Percentiles rank a stretch among this genome's conserved stretches.
Conservation (phyloP, 495 filamentous ascomycete genomes). For the Penicillium goetzii region DNA sequence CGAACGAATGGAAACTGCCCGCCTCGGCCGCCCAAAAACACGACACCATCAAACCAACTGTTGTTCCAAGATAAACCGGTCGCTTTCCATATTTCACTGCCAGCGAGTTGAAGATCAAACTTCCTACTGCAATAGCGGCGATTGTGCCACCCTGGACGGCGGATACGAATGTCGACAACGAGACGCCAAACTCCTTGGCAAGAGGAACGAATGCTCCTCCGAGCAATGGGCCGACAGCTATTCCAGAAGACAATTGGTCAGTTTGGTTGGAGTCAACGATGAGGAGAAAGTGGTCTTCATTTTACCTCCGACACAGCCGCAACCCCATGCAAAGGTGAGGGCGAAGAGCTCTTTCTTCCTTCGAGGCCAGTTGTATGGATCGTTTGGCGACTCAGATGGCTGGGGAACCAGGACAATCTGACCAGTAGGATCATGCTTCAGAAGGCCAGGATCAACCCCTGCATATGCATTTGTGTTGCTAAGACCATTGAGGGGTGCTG, state of each 20-base stretch:
- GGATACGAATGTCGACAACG: conserved; percentile 39
- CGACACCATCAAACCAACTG: conserved; percentile 59
- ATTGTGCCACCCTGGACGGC: conserved; percentile 37
- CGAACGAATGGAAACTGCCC: conserved; percentile 57
- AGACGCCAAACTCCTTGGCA: conserved; percentile 40
- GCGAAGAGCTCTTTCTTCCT: conserved; percentile 48
- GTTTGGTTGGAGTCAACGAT: neutral
- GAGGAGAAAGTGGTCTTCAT: neutral
- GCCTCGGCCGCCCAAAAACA: conserved; percentile 65
- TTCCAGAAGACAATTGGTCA: neutral
- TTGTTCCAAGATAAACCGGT: conserved; percentile 62
- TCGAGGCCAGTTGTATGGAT: conserved; percentile 53
- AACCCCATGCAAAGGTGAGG: conserved; percentile 40
- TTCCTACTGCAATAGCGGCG: conserved; percentile 53
- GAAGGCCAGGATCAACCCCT: conserved; percentile 41
- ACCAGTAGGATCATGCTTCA: conserved; percentile 47
- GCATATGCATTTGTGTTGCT: conserved; percentile 24
- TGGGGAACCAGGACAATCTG: conserved; percentile 54
- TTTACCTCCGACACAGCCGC: conserved; percentile 44
- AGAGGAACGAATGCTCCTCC: conserved; percentile 40
- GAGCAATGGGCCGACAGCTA: conserved; percentile 45
- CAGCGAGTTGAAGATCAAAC: conserved; percentile 64
- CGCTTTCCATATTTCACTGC: conserved; percentile 67
- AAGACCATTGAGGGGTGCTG: conserved; percentile 34
- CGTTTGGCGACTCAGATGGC: conserved; percentile 50